Percentiles rank a stretch among this genome's conserved stretches.
Conservation (phyloP, 805 yeast genomes). For the Nakazawaea ambrosiae region DNA sequence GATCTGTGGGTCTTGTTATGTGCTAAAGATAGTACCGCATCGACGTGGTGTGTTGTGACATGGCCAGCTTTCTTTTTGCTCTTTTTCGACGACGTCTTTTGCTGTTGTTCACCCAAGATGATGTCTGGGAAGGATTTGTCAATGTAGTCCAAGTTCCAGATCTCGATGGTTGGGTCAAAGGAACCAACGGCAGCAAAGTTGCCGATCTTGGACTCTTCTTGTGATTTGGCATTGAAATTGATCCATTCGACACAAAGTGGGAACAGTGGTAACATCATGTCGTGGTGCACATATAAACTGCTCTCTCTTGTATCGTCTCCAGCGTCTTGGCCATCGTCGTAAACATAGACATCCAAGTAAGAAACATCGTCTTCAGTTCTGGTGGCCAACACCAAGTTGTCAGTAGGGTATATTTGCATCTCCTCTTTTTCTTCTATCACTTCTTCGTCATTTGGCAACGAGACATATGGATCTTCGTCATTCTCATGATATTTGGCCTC, state of each 20-base stretch:
- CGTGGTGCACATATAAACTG: constrained; percentile 89
- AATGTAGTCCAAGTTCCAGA: constrained; percentile 90
- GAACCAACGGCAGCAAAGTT: constrained; percentile 96
- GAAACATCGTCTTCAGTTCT: constrained; percentile 96
- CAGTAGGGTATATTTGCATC: constrained; percentile 81
- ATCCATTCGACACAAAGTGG: constrained; percentile 97
- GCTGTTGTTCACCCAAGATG: constrained; percentile 72
- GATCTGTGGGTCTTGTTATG: constrained; percentile 78
- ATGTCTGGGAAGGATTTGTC: constrained; percentile 94
- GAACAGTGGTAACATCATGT: constrained; percentile 92
- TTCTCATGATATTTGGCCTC: constrained; percentile 50
- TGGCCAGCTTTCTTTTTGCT: constrained; percentile 42
- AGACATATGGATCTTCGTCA: constrained; percentile 52
- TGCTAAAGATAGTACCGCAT: constrained; percentile 83
- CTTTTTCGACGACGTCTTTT: constrained; percentile 44
- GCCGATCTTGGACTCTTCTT: constrained; percentile 44
- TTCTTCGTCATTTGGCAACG: constrained; percentile 59
- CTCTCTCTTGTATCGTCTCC: constrained; percentile 69
- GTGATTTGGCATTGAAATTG: constrained; percentile 57
- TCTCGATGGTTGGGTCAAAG: constrained; percentile 94
- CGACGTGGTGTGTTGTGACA: constrained; percentile 76
- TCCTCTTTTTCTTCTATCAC: constrained; percentile 73
- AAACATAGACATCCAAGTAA: constrained; percentile 85
- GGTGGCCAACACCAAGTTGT: constrained; percentile 82
- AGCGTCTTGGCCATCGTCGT: constrained; percentile 74